phyloP scores from a whole-genome alignment of 192 early-diverging fungal species.

The Linnemannia exigua region DNA sequence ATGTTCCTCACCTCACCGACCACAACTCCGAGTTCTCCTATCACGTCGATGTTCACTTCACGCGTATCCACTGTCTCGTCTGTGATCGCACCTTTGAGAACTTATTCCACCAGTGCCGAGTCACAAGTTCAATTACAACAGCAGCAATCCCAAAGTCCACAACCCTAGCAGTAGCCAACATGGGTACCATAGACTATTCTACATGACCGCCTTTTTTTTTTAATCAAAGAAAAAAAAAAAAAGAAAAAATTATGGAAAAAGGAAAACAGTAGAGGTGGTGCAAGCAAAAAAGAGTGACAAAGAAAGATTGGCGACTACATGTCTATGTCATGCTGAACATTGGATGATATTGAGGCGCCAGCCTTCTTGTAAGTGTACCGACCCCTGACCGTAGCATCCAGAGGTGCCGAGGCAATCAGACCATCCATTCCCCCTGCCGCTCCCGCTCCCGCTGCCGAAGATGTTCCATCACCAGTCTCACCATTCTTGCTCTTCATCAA shows the following conservation, averaged over 20 bases:
- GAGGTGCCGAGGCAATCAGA: not conserved
- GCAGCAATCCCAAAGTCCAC: not conserved
- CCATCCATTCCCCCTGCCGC: not conserved
- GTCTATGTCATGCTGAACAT: conserved; percentile 28
- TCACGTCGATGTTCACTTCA: not conserved
- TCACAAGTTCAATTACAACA: not conserved
- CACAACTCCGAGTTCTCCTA: not conserved
- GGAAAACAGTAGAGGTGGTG: not conserved
- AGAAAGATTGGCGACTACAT: conserved; percentile 9
- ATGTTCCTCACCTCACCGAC: not conserved
- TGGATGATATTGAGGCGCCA: conserved; percentile 26
- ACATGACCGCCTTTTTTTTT: not conserved
- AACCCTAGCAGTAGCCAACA: not conserved
- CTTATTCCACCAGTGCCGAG: not conserved
- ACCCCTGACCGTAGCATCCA: conserved; percentile 41
- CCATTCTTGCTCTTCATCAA: conserved; percentile 30
- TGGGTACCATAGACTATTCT: not conserved
- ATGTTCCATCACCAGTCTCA: not conserved
- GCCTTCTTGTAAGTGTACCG: conserved; percentile 53
- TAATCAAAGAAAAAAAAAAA: not conserved
- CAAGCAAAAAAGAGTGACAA: not conserved
- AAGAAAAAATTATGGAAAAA: not conserved
- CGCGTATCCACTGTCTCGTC: not conserved
- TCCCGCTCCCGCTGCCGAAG: not conserved
- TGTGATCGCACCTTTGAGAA: not conserved